phyloP scores from a whole-genome alignment of 495 filamentous ascomycete genomes.

The Penicillium paradoxum region DNA sequence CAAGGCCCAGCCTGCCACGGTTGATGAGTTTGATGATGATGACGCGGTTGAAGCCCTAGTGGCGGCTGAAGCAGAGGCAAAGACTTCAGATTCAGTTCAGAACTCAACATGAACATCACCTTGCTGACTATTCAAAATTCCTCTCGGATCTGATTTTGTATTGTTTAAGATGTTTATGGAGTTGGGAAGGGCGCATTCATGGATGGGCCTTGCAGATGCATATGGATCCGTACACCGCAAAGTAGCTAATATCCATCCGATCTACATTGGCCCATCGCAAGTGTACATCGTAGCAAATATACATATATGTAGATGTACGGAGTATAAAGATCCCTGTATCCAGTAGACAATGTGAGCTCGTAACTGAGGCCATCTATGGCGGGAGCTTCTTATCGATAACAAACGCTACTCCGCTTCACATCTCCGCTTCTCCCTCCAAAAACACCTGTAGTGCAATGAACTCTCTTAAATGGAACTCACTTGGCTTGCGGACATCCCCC shows the following conservation, averaged over 20 bases:
- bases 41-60: slow-evolving; percentile 41
- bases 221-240: background rate
- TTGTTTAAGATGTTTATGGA: background rate
- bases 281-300: background rate
- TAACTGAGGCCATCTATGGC: no score
- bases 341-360: no score
- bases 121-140: no score
- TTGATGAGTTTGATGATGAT: slow-evolving; percentile 38
- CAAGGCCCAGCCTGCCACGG: slow-evolving; percentile 6
- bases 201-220: background rate
- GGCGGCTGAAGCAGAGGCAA: slow-evolving; percentile 21
- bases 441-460: background rate
- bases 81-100: background rate
- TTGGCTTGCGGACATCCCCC: slow-evolving; percentile 36
- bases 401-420: background rate
- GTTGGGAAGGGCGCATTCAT: background rate
- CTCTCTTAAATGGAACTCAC: slow-evolving; percentile 31
- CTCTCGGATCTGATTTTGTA: no score
- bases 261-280: background rate
- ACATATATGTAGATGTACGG: background rate
- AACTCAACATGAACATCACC: background rate
- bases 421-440: background rate
- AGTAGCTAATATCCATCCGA: background rate
- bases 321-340: no score
- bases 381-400: slow-evolving; percentile 18